Percentiles rank a stretch among this genome's conserved stretches.
These are phyloP conservation scores for Fusarium transvaalense DNA, from an alignment of 2,329 filamentous ascomycete species.

Conservation along the genomic window DNA sequence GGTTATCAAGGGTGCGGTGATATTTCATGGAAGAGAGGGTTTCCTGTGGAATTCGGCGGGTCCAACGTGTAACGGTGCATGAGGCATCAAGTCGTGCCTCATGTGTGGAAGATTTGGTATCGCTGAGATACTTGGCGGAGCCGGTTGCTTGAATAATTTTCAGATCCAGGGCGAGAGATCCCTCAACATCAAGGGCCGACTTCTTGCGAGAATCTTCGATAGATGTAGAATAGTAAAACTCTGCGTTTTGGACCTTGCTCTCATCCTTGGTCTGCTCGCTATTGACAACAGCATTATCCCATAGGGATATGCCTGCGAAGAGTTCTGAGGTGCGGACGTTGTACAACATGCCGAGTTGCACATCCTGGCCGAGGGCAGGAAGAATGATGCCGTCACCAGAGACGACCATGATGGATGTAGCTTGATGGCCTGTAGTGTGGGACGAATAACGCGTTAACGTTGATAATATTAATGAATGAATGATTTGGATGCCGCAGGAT, in stretches of 20 bases:
- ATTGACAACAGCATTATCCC: conserved; percentile 2
- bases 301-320: conserved; percentile 3
- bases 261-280: background rate
- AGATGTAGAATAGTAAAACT: conserved; percentile 7
- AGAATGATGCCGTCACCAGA: conserved; percentile 1
- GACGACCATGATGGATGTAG: background rate
- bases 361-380: conserved; percentile 1
- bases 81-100: conserved; percentile 8
- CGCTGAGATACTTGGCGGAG: conserved; percentile 5
- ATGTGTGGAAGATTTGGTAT: conserved; percentile 5
- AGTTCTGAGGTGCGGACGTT: conserved; percentile 5
- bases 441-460: too few relatives aligned
- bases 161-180: conserved; percentile 2
- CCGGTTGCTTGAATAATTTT: conserved; percentile 5
- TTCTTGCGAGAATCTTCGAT: conserved; percentile 9
- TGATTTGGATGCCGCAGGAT: background rate
- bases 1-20: background rate
- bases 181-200: conserved; percentile 4
- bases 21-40: conserved; percentile 7
- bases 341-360: conserved; percentile 6
- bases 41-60: conserved; percentile 5
- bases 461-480: background rate
- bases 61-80: conserved; percentile 7
- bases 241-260: conserved; percentile 6
- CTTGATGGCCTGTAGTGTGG: background rate